Conservation (phyloP, 495 filamentous ascomycete genomes). For the Cercophora sp. region DNA sequence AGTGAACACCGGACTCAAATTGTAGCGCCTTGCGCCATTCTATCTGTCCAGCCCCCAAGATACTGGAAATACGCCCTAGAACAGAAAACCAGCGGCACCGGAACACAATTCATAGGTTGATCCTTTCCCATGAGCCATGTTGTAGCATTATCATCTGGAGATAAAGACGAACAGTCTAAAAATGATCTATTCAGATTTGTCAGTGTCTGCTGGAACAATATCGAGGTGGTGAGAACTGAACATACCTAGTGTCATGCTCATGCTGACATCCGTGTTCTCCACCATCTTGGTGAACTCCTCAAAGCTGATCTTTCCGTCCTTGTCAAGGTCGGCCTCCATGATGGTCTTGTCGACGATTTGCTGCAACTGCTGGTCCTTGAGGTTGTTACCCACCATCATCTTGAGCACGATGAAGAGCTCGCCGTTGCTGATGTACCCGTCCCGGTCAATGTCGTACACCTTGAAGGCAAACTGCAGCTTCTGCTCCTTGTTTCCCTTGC, state of each 20-base stretch:
- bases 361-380: conserved; percentile 98
- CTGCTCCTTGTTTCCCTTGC: conserved; percentile 98
- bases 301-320: conserved; percentile 97
- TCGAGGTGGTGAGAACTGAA: too few species aligned
- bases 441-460: conserved; percentile 98
- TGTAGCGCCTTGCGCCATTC: too few species aligned
- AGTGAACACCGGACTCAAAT: too few species aligned
- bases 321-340: conserved; percentile 96
- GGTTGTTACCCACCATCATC: conserved; percentile 99
- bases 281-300: conserved; percentile 99
- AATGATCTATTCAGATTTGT: too few species aligned
- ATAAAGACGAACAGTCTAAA: too few species aligned
- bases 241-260: conserved; percentile 97
- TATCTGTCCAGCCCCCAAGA: too few species aligned
- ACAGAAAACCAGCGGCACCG: too few species aligned
- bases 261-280: conserved; percentile 92
- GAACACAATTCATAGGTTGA: too few species aligned
- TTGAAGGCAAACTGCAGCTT: conserved; percentile 98
- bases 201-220: too few species aligned
- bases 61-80: too few species aligned
- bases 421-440: conserved; percentile 98
- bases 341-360: conserved; percentile 99
- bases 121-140: too few species aligned
- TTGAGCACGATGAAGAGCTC: conserved; percentile 99
- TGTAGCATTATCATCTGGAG: too few species aligned